Evolutionary conservation across 73 alveolate species (phyloP).

Genomic region (Loxodes magnus): DNA sequence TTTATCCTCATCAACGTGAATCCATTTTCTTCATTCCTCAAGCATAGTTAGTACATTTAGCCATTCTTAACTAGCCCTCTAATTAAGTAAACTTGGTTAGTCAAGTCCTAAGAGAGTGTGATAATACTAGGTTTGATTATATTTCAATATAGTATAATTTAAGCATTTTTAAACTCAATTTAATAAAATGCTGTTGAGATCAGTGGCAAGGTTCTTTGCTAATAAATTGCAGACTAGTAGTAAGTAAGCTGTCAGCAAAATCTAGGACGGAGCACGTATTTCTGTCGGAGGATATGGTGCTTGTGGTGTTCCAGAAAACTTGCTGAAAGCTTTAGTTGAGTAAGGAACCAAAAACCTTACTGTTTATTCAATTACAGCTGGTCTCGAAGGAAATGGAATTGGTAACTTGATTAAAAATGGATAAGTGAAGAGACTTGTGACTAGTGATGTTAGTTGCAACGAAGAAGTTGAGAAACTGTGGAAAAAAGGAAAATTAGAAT

Average conservation of each 20-base stretch:
- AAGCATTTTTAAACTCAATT: too few species aligned
- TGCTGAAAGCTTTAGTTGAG: conserved; percentile 39
- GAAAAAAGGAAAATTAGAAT: conserved; percentile 47
- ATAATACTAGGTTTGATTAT: too few species aligned
- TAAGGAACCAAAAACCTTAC: conserved; percentile 43
- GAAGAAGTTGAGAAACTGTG: conserved; percentile 28
- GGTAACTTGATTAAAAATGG: conserved; percentile 14
- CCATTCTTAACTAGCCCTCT: too few species aligned
- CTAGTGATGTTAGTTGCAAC: conserved; percentile 30
- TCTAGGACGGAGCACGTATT: conserved; percentile 51
- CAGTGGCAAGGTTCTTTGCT: too few species aligned
- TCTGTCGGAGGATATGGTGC: conserved; percentile 76
- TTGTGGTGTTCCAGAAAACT: conserved; percentile 80
- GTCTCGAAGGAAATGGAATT: conserved; percentile 20
- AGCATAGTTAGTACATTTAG: too few species aligned
- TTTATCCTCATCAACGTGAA: too few species aligned
- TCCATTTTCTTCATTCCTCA: too few species aligned
- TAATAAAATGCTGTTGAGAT: too few species aligned
- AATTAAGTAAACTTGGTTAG: too few species aligned
- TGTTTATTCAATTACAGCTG: conserved; percentile 62
- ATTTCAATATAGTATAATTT: too few species aligned
- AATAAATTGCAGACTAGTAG: too few species aligned
- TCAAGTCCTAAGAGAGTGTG: too few species aligned
- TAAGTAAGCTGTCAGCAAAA: conserved; percentile 40
- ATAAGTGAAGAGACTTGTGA: conserved; percentile 1